Evolutionary conservation across 345 rosid species (phyloP), one percentile per base, ranked within the genome.

Genomic region (Acer saccharum): DNA sequence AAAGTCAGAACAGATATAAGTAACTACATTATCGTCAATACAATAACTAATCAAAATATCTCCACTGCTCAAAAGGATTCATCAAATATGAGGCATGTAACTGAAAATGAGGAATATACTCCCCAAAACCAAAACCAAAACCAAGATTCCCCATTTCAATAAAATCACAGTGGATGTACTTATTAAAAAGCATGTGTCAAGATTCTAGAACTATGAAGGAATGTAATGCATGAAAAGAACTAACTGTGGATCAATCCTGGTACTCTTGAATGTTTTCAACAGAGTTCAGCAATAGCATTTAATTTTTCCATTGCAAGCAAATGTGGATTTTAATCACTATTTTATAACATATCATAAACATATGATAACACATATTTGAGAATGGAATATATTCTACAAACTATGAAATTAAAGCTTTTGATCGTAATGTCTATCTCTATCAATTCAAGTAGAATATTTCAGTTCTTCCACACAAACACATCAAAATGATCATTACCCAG

Each of bases 1-100:
- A 68, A 83, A 72, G 68, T 65, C 72, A 76, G 68, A 81, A 61
- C 21, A 63, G 68, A 75, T 32, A 16, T 11, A 62, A 41, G 10
- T 78, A 67, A 54, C 61, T 76, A 52, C 58, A 25, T 0, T 17
- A 44, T 25, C 48, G 57, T 13, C 16, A 61, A 25, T 35, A 58
- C 68, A 5, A 8, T 10, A 54, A 65, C 57, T 4, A 2, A 62
- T 71, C 25, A 20, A 64, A 60, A 44, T 46, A 35, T 55, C 75
- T 71, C 50, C 20, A 11, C 17, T 18, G 10, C 3, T 35, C 17
- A 55, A 55, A 71, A 43, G 11, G 13, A 64, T 46, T 25, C 58
- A 76, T 76, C 25, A n/a, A 7, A n/a, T 29, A 62, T 23, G 20
- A 17, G 54, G 65, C 55, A 52, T 11, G 55, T 6, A 67, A 27